These are phyloP conservation scores for Lithocarpus polystachyus DNA, from an alignment of 306 rosid genomes.

Conservation along the genomic window DNA sequence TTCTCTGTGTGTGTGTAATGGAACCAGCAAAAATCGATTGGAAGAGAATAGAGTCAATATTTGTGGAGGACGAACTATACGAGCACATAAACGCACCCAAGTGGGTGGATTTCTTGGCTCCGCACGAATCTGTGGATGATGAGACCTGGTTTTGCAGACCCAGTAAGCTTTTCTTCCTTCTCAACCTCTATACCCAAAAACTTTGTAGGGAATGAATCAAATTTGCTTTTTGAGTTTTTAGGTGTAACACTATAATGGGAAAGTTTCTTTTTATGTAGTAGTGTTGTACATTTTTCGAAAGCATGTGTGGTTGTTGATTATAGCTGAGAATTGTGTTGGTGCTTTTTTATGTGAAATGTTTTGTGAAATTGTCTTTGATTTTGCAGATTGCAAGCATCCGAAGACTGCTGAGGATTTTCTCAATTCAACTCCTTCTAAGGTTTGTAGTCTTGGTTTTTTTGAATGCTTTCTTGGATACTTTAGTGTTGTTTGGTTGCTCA, in stretches of 20 bases:
- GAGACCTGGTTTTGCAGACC: constrained; percentile 91
- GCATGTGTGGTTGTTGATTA: background rate
- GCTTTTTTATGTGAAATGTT: background rate
- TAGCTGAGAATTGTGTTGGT: background rate
- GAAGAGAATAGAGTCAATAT: constrained; percentile 78
- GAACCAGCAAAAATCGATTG: constrained; percentile 96
- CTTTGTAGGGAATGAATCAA: background rate
- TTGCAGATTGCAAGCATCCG: constrained; percentile 86
- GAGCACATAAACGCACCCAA: constrained; percentile 92
- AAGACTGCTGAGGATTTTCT: constrained; percentile 80
- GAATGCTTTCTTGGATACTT: constrained; percentile 5
- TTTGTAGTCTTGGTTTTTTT: constrained; percentile 19
- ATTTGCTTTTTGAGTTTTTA: background rate
- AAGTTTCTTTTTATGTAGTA: no score
- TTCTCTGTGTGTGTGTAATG: constrained; percentile 33
- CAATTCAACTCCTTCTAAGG: constrained; percentile 77
- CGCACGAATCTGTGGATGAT: constrained; percentile 41
- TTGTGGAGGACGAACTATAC: constrained; percentile 67
- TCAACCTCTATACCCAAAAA: background rate
- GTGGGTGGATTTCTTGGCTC: constrained; percentile 83
- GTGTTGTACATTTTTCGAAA: background rate
- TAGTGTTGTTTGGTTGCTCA: constrained; percentile 9
- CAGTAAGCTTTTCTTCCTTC: constrained; percentile 30
- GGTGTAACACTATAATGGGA: no score
- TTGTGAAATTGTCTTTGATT: background rate